Percentiles rank a stretch among this genome's conserved stretches.
These are phyloP conservation scores for Dillenia suffruticosa DNA, from an alignment of 164 flowering plant genomes.

Conservation along the genomic window DNA sequence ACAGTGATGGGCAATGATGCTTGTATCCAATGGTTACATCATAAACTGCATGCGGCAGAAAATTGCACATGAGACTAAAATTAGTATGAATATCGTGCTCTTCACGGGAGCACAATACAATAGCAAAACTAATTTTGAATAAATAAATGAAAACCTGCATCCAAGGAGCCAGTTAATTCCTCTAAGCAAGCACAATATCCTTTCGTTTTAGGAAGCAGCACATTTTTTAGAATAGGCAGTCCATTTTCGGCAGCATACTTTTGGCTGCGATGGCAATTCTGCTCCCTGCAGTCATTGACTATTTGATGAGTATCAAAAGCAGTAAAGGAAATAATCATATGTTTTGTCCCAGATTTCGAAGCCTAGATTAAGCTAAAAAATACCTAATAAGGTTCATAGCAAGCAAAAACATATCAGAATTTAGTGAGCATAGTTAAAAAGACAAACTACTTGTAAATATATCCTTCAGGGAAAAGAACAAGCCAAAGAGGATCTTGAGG, in stretches of 20 bases:
- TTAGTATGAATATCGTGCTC: neutral
- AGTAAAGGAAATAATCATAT: neutral
- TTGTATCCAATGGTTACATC: slow-evolving; percentile 88
- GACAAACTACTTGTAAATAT: slow-evolving; percentile 78
- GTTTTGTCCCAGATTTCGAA: neutral
- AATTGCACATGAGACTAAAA: slow-evolving; percentile 9
- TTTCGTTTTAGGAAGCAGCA: slow-evolving; percentile 80
- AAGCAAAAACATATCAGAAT: no score
- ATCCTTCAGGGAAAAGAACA: slow-evolving; percentile 95
- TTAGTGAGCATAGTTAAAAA: no score
- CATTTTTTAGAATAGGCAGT: slow-evolving; percentile 65
- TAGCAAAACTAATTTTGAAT: no score
- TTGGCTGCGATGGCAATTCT: slow-evolving; percentile 68
- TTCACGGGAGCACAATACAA: neutral
- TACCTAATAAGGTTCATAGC: no score
- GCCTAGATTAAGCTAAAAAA: neutral
- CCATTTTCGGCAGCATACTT: slow-evolving; percentile 69
- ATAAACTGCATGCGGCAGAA: slow-evolving; percentile 52
- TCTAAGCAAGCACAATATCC: slow-evolving; percentile 78
- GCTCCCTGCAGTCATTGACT: slow-evolving; percentile 37
- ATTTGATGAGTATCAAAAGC: neutral
- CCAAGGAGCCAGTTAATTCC: slow-evolving; percentile 53
- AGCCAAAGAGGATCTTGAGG: slow-evolving; percentile 83
- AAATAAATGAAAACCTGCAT: slow-evolving; percentile 54
- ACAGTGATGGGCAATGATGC: slow-evolving; percentile 57